Conservation (phyloP, 2,329 filamentous ascomycete genomes). For the Venturiaceae sp. region DNA sequence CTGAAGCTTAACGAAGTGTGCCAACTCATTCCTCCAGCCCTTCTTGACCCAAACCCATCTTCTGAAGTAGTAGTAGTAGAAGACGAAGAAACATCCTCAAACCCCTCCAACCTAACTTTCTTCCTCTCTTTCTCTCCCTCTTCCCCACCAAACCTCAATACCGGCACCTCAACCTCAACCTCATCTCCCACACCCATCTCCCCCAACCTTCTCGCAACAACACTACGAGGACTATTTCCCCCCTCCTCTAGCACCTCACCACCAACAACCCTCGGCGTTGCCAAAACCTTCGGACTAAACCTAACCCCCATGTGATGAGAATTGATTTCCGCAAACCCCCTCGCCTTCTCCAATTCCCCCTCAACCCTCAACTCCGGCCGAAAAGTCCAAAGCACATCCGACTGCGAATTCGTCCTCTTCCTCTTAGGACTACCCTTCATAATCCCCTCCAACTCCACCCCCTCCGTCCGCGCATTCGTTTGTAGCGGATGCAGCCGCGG, state of each 20-base stretch:
- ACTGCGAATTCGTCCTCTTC: neutral
- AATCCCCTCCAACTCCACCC: neutral
- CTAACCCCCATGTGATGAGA: neutral
- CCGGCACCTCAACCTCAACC: neutral
- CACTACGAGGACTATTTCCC: neutral
- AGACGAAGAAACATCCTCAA: neutral
- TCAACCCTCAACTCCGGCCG: too few relatives aligned
- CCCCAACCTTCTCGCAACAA: conserved; percentile 1
- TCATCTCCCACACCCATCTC: neutral
- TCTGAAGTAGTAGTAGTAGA: neutral
- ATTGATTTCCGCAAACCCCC: neutral
- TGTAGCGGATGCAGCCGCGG: neutral
- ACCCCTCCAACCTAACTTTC: neutral
- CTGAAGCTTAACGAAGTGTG: neutral
- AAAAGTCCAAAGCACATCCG: too few relatives aligned
- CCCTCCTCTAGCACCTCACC: neutral
- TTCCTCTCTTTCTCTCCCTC: neutral
- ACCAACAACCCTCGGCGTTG: neutral
- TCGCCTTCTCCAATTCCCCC: neutral
- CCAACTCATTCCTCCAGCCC: neutral
- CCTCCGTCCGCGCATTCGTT: neutral
- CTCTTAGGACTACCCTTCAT: neutral
- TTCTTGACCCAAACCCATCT: neutral
- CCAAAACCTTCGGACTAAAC: neutral
- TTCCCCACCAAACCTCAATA: neutral